Evolutionary conservation across 306 rosid species (phyloP).

Genomic region (Cucumis cinereus): DNA sequence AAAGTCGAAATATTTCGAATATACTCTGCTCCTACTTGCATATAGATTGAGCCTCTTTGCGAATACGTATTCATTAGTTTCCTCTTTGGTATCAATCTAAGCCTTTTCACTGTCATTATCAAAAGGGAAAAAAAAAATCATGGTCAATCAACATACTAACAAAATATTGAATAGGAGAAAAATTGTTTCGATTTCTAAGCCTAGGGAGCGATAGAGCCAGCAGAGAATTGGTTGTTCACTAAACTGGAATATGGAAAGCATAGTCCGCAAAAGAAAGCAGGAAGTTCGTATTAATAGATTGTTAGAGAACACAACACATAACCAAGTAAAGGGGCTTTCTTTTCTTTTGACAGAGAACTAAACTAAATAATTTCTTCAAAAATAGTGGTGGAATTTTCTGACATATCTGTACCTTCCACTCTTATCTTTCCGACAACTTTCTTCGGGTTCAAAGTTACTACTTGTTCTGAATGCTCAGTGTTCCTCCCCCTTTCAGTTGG

Average conservation of each 20-base stretch:
- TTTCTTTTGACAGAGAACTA: background rate
- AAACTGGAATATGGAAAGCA: background rate
- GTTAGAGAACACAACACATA: background rate
- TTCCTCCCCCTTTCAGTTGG: constrained; percentile 33
- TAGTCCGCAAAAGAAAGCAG: background rate
- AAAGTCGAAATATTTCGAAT: constrained; percentile 60
- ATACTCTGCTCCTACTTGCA: constrained; percentile 73
- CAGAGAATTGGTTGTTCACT: background rate
- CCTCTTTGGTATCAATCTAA: constrained; percentile 68
- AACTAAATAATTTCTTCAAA: background rate
- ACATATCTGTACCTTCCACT: constrained; percentile 63
- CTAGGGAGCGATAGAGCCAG: background rate
- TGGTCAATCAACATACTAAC: background rate
- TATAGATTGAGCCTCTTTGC: constrained; percentile 56
- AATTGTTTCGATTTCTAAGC: background rate
- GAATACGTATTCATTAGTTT: constrained; percentile 65
- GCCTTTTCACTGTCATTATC: constrained; percentile 55
- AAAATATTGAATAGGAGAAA: background rate
- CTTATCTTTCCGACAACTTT: constrained; percentile 78
- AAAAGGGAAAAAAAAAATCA: background rate
- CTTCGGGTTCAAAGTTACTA: constrained; percentile 39
- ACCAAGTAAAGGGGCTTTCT: background rate
- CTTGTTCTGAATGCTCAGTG: constrained; percentile 45
- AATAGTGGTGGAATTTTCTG: background rate
- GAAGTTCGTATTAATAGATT: background rate